Evolutionary conservation across 148 eudicot species (phyloP).

Genomic region (Fagopyrum homotropicum): DNA sequence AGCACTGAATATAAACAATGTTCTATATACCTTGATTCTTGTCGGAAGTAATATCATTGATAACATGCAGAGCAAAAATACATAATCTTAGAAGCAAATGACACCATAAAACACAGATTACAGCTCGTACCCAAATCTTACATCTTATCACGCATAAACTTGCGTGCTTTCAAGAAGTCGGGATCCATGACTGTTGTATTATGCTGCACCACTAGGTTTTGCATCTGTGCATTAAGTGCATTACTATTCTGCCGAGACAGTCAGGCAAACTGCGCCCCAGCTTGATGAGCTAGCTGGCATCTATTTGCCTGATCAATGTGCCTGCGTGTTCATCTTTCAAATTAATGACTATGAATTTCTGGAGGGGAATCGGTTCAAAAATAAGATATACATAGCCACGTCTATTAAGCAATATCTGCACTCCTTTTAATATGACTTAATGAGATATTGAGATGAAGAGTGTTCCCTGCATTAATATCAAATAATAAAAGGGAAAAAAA

Average conservation of each 20-base stretch:
- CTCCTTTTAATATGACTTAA: too few species aligned
- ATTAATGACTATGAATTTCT: too few species aligned
- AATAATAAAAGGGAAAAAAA: too few species aligned
- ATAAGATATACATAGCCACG: too few species aligned
- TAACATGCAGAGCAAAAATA: neutral
- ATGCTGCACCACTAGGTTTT: constrained; percentile 41
- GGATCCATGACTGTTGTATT: constrained; percentile 33
- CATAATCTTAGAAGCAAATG: neutral
- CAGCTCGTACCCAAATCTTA: constrained; percentile 25
- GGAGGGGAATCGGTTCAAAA: too few species aligned
- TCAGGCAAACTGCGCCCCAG: constrained; percentile 44
- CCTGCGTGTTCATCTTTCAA: constrained; percentile 20
- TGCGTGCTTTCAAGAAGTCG: constrained; percentile 36
- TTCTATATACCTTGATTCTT: neutral
- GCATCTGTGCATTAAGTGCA: constrained; percentile 40
- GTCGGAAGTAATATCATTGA: neutral
- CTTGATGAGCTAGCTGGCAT: constrained; percentile 65
- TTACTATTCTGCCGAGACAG: constrained; percentile 53
- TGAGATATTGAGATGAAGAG: too few species aligned
- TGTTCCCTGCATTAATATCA: too few species aligned
- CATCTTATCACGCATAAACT: constrained; percentile 53
- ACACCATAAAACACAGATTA: neutral
- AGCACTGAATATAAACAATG: neutral
- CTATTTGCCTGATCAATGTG: constrained; percentile 60
- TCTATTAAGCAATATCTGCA: too few species aligned